These are phyloP conservation scores for Cryptococcus hybrid DNA, from an alignment of 1,284 basidiomycete genomes.

Conservation along the genomic window DNA sequence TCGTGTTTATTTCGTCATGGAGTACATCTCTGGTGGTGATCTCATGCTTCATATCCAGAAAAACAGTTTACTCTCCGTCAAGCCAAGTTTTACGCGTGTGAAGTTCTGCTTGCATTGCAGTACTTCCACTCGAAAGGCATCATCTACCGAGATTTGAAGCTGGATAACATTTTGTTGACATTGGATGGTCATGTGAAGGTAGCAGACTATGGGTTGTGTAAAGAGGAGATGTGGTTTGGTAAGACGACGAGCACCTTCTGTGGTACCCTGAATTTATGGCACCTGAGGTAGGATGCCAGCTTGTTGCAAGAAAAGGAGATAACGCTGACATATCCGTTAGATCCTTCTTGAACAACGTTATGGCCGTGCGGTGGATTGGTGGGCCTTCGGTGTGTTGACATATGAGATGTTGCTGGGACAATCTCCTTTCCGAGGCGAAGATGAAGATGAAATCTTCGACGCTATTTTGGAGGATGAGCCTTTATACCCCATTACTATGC, in stretches of 20 bases:
- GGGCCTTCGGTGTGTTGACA: constrained; percentile 98
- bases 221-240: constrained; percentile 99
- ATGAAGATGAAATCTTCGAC: constrained; percentile 99
- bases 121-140: constrained; percentile 99
- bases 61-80: constrained; percentile 75
- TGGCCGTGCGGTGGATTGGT: constrained; percentile 98
- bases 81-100: constrained; percentile 99
- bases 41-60: constrained; percentile 79
- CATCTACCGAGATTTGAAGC: constrained; percentile 89
- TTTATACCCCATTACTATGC: constrained; percentile 99
- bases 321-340: constrained; percentile 51
- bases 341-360: constrained; percentile 98
- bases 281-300: constrained; percentile 69
- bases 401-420: constrained; percentile 99
- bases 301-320: neutral
- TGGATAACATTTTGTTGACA: constrained; percentile 97
- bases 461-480: constrained; percentile 99
- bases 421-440: constrained; percentile 98
- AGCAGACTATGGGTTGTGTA: constrained; percentile 98
- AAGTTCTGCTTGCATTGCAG: constrained; percentile 92
- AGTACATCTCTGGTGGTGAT: constrained; percentile 74
- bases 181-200: constrained; percentile 98
- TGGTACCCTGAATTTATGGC: constrained; percentile 99
- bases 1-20: constrained; percentile 83
- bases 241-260: constrained; percentile 99